Conservation (phyloP, 495 filamentous ascomycete species). For the Talaromyces borbonicus region DNA sequence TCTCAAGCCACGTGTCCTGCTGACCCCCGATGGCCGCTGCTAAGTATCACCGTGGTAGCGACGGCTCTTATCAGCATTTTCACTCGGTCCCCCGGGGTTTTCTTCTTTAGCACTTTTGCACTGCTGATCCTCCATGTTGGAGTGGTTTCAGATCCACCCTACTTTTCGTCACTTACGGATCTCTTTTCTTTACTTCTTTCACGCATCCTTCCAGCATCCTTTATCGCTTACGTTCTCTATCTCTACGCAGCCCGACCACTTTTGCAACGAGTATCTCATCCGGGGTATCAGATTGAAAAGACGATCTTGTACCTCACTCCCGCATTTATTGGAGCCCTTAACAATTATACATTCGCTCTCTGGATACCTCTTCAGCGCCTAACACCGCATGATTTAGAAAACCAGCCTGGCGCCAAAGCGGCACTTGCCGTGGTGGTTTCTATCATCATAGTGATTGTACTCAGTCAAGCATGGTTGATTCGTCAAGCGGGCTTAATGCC, state of each 20-base stretch:
- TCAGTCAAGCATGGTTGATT: slow-evolving; percentile 66
- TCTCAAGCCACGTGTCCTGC: slow-evolving; percentile 31
- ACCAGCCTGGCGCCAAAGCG: slow-evolving; percentile 66
- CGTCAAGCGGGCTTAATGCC: slow-evolving; percentile 62
- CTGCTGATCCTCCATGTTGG: slow-evolving; percentile 72
- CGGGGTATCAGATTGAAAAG: slow-evolving; percentile 54
- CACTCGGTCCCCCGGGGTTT: slow-evolving; percentile 53
- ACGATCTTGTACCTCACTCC: slow-evolving; percentile 63
- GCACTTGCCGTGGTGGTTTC: slow-evolving; percentile 61
- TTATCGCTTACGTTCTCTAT: slow-evolving; percentile 66
- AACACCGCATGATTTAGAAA: slow-evolving; percentile 62
- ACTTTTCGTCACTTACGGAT: slow-evolving; percentile 38
- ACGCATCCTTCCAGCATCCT: slow-evolving; percentile 67
- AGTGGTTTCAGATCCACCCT: slow-evolving; percentile 67
- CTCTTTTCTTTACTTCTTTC: slow-evolving; percentile 63
- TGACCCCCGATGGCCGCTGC: slow-evolving; percentile 64
- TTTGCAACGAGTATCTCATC: slow-evolving; percentile 47
- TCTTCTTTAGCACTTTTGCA: slow-evolving; percentile 64
- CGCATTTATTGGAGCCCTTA: slow-evolving; percentile 69
- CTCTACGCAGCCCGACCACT: slow-evolving; percentile 49
- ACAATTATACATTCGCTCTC: slow-evolving; percentile 71
- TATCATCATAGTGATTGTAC: slow-evolving; percentile 45
- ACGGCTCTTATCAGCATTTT: slow-evolving; percentile 57
- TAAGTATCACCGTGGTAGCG: slow-evolving; percentile 63
- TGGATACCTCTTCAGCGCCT: slow-evolving; percentile 74